phyloP scores from a whole-genome alignment of 129 eudicot species.

The Scalesia atractyloides region DNA sequence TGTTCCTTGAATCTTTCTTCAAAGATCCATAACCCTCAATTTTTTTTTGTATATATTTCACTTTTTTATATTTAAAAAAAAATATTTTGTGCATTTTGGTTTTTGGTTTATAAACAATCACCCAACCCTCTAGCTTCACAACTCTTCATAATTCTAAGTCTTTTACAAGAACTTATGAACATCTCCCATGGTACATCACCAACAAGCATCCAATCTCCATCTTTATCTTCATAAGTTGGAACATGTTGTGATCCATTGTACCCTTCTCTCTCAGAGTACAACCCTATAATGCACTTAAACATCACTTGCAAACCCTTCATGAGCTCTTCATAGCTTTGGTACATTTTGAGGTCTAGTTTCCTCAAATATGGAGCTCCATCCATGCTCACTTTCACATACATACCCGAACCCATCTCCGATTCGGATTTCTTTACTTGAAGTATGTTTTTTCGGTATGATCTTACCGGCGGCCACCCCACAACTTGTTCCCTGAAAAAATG shows the following conservation, averaged over 20 bases:
- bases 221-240: constrained; percentile 93
- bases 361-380: constrained; percentile 93
- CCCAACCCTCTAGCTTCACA: constrained; percentile 82
- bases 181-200: constrained; percentile 96
- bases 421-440: constrained; percentile 51
- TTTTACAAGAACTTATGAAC: constrained; percentile 71
- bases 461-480: constrained; percentile 94
- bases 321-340: constrained; percentile 63
- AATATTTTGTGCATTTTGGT: not conserved
- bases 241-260: constrained; percentile 69
- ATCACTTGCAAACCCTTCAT: constrained; percentile 62
- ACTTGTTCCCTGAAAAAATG: constrained; percentile 66
- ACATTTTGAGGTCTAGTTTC: constrained; percentile 73
- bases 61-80: not conserved
- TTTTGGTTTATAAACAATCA: constrained; percentile 33
- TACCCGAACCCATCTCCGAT: constrained; percentile 45
- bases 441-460: constrained; percentile 75
- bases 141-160: constrained; percentile 81
- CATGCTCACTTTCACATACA: constrained; percentile 90
- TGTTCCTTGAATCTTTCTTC: constrained; percentile 13
- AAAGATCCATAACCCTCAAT: constrained; percentile 10
- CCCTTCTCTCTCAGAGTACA: constrained; percentile 73
- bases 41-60: not conserved
- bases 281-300: constrained; percentile 77
- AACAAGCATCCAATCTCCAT: constrained; percentile 95